Percentiles rank a stretch among this genome's conserved stretches.
phyloP scores from a whole-genome alignment of 805 yeast species.

The Jamesozyma piceae region DNA sequence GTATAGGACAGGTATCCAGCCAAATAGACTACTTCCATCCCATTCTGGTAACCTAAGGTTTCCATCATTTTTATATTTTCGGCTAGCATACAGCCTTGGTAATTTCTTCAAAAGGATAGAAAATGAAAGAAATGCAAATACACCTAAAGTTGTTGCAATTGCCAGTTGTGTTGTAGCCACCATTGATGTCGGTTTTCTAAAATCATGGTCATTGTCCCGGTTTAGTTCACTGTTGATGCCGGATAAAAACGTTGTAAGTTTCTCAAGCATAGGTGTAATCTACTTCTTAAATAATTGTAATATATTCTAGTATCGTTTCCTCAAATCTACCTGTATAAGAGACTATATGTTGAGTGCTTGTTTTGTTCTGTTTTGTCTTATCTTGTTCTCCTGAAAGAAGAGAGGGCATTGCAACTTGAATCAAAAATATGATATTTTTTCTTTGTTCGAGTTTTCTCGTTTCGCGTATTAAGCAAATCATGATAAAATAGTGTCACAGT shows the following conservation, averaged over 20 bases:
- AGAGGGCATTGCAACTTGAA: no score
- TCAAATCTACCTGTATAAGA: no score
- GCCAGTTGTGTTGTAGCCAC: constrained; percentile 71
- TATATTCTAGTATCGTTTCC: no score
- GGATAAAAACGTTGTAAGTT: background rate
- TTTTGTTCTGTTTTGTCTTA: no score
- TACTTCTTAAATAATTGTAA: background rate
- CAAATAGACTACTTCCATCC: constrained; percentile 46
- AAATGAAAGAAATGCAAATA: constrained; percentile 57
- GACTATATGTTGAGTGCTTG: no score
- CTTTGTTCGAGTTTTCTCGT: no score
- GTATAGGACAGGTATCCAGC: constrained; percentile 70
- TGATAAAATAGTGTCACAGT: no score
- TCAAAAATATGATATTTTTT: no score
- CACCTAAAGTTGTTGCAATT: constrained; percentile 61
- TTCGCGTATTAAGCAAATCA: no score
- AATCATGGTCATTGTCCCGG: constrained; percentile 17
- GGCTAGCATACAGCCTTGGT: constrained; percentile 79
- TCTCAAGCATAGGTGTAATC: background rate
- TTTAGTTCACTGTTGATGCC: background rate
- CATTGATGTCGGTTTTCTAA: constrained; percentile 34
- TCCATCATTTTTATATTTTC: constrained; percentile 35
- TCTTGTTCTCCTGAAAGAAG: no score
- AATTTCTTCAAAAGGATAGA: constrained; percentile 61
- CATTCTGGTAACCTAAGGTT: constrained; percentile 26